phyloP scores from a whole-genome alignment of 306 rosid species.

The Trifolium repens region DNA sequence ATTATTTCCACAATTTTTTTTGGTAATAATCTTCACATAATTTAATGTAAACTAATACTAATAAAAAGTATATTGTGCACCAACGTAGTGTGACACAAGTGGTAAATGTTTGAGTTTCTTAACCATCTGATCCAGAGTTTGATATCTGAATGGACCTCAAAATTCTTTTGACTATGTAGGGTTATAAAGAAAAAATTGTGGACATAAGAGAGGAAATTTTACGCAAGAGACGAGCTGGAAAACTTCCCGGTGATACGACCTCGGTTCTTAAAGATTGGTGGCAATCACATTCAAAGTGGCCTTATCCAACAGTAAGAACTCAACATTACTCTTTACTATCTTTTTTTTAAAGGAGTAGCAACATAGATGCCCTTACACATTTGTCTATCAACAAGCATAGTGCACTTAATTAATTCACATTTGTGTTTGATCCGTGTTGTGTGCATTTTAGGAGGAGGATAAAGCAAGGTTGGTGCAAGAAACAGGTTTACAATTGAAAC shows the following conservation, averaged over 20 bases:
- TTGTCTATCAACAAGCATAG: neutral
- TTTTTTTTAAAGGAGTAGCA: neutral
- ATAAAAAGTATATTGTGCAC: too few relatives aligned
- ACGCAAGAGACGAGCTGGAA: conserved; percentile 99
- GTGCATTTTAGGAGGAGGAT: conserved; percentile 83
- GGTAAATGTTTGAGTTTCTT: too few relatives aligned
- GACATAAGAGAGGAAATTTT: conserved; percentile 96
- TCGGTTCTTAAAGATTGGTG: conserved; percentile 97
- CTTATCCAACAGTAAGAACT: conserved; percentile 89
- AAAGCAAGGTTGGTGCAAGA: conserved; percentile 95
- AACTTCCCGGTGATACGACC: conserved; percentile 98
- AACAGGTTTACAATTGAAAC: conserved; percentile 94
- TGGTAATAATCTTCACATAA: neutral
- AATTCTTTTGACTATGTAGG: conserved; percentile 48
- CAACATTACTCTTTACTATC: neutral
- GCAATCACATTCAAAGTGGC: conserved; percentile 98
- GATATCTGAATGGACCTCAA: neutral
- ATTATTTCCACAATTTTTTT: neutral
- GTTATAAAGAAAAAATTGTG: conserved; percentile 94
- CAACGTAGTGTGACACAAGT: too few relatives aligned
- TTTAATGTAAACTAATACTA: neutral
- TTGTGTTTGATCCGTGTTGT: neutral
- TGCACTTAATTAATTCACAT: neutral
- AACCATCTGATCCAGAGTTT: too few relatives aligned
- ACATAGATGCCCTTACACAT: neutral